phyloP scores from a whole-genome alignment of 208 protist species.

The Leptomonas pyrrhocoris region DNA sequence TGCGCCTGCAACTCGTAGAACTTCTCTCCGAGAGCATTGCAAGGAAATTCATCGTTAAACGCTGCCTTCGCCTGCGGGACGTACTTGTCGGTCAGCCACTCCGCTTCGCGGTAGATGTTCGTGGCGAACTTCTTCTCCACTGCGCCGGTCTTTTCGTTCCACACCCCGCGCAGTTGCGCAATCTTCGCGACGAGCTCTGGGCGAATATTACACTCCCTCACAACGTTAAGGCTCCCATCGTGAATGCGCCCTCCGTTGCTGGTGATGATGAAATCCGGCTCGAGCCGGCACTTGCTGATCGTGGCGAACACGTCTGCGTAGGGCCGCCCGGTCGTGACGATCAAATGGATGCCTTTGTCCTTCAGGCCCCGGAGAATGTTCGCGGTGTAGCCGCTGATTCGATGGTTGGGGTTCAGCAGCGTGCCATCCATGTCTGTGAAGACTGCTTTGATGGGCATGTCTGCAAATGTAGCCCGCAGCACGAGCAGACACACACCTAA shows the following conservation, averaged over 20 bases:
- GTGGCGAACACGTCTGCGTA: conserved; percentile 34
- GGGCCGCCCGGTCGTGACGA: conserved; percentile 49
- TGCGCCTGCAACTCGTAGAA: conserved; percentile 24
- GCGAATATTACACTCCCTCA: conserved; percentile 49
- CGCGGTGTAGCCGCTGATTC: conserved; percentile 42
- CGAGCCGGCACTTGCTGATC: conserved; percentile 20
- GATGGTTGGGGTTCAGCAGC: conserved; percentile 40
- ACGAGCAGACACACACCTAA: no score
- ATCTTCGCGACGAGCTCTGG: conserved; percentile 39
- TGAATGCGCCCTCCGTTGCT: conserved; percentile 55
- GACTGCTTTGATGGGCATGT: conserved; percentile 38
- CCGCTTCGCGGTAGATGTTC: conserved; percentile 55
- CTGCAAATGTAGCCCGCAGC: conserved; percentile 1
- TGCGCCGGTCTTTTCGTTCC: background rate
- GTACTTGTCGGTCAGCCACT: conserved; percentile 55
- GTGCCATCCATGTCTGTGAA: conserved; percentile 61
- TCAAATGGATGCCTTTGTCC: conserved; percentile 35
- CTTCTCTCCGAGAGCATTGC: conserved; percentile 10
- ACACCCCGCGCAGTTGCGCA: conserved; percentile 13
- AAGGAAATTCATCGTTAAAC: conserved; percentile 40
- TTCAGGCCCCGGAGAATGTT: conserved; percentile 27
- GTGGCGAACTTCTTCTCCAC: conserved; percentile 40
- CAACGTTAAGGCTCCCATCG: conserved; percentile 30
- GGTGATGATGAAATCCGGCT: conserved; percentile 53
- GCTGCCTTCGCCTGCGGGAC: conserved; percentile 27